Base-by-base conservation (phyloP, 345 rosid genomes). In the Fremontodendron californicum region DNA sequence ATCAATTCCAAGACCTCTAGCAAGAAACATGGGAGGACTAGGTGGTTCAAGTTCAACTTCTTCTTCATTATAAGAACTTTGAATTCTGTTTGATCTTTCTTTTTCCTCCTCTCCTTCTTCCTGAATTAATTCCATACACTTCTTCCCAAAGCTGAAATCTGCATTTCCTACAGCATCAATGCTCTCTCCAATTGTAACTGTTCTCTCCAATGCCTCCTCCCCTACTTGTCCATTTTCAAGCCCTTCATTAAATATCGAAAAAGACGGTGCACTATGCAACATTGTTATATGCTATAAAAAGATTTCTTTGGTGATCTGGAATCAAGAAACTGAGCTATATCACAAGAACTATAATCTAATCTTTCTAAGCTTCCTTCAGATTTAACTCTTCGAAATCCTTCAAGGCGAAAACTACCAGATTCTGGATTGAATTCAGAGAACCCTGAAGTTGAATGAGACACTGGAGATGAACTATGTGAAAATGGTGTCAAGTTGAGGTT, bases 11-110 rank as follows among this genome's bases (percentile, higher is more conserved):
- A 92, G 79, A 1, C 94, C 94, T 5, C 90, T 35, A 57, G 97
- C 92, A 74, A 93, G 91, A 80, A 87, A 89, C 94, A 90, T 78
- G 54, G 85, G 84, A 84, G 91, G 91, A 78, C 89, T 89, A 75
- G 71, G 78, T 15, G 88, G 89, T 73, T 74, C 33, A 58, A 88
- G 88, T 62, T 74, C 77, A 49, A 78, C 90, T 58, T 81, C 82
- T 66, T 76, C 88, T 18, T 18, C 86, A 66, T 67, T 39, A 31
- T 23, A 37, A 66, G 75, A 43, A 76, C 39, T 23, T 39, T 21
- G 64, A 48, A 73, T 69, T 35, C 69, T 61, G 21, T 71, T 58
- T 11, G 48, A 3, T 62, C 74, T 80, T 73, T 46, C 80, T 42
- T 78, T 77, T 18, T 74, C 83, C 23, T 78, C 84, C 35, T 71